Evolutionary conservation across 352 stramenopile species (phyloP), one percentile per base, ranked within the genome.

Genomic region (Pythium aquatile): DNA sequence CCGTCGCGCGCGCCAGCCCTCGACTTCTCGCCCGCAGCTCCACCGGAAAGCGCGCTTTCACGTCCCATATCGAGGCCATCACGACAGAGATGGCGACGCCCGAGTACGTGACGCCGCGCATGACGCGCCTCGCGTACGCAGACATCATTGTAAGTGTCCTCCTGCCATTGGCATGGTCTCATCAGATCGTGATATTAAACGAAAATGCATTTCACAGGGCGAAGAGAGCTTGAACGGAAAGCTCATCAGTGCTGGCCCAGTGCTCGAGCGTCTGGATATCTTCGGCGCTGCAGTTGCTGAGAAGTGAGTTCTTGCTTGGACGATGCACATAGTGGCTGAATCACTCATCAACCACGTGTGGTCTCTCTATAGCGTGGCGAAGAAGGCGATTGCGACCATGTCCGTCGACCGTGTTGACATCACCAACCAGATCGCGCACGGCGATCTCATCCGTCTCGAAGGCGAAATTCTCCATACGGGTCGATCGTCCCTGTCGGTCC

Each of bases 341-440:
- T 54, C 20, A 52, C n/a, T 46, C 24, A 40, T 20, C 20, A 24
- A 32, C 30, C 7, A 2, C 10, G 3, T 48, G 7, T 9, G n/a
- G 39, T 3, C 1, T 54, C 32, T 20, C 46, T 3, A 20, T 30
- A 85, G 78, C 68, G 69, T 85, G 40, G 79, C 79, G 17, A 76
- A 74, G 61, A 84, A 83, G 63, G 68, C 67, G 20, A 84, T 87
- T 46, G 81, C 81, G 33, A 90, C 81, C 26, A 83, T 90, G 57
- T 85, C 77, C 4, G 74, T 88, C 5, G 81, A 90, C 44, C 81
- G 77, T n/a, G 78, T 90, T 17, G 78, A 87, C 53, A 82, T 87
- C 53, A 79, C 76, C 49, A 83, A 77, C 61, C 81, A 83, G 47
- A 81, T 90, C 52, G 78, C 77, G 9, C 77, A 90, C 20, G 78